Evolutionary conservation across 169 alveolate species (phyloP).

Genomic region (Cryptosporidium parvum): DNA sequence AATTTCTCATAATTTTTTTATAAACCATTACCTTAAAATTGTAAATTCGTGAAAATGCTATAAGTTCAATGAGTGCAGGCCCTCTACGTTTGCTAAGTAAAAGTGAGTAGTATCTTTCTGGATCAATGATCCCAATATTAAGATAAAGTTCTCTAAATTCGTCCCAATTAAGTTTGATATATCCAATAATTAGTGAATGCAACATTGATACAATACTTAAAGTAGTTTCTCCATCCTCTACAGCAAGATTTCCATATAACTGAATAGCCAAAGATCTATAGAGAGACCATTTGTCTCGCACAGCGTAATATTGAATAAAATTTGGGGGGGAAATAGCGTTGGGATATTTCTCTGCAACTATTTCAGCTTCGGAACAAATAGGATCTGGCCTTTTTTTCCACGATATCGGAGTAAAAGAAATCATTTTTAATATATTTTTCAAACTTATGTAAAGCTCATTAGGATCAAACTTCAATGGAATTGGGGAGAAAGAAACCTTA

Average conservation of each 20-base stretch:
- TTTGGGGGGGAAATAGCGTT: conserved; percentile 21
- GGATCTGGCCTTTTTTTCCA: conserved; percentile 56
- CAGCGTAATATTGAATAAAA: conserved; percentile 27
- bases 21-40: conserved; percentile 19
- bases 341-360: not conserved
- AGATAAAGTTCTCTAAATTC: conserved; percentile 23
- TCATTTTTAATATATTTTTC: conserved; percentile 8
- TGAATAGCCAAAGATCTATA: conserved; percentile 54
- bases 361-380: conserved; percentile 33
- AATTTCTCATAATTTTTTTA: conserved; percentile 2
- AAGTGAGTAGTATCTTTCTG: conserved; percentile 49
- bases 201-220: conserved; percentile 49
- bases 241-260: conserved; percentile 24
- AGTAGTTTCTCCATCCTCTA: not conserved
- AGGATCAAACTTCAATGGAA: not conserved
- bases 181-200: conserved; percentile 30
- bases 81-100: conserved; percentile 12
- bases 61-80: conserved; percentile 54
- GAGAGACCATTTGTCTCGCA: conserved; percentile 48
- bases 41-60: conserved; percentile 49
- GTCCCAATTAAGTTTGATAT: conserved; percentile 49
- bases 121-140: conserved; percentile 37
- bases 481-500: conserved; percentile 7
- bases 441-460: not conserved
- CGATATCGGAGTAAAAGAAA: conserved; percentile 8